Evolutionary conservation across 2,329 filamentous ascomycete genomes (phyloP), one percentile per base, ranked within the genome.

Genomic region (Epichloe festucae): DNA sequence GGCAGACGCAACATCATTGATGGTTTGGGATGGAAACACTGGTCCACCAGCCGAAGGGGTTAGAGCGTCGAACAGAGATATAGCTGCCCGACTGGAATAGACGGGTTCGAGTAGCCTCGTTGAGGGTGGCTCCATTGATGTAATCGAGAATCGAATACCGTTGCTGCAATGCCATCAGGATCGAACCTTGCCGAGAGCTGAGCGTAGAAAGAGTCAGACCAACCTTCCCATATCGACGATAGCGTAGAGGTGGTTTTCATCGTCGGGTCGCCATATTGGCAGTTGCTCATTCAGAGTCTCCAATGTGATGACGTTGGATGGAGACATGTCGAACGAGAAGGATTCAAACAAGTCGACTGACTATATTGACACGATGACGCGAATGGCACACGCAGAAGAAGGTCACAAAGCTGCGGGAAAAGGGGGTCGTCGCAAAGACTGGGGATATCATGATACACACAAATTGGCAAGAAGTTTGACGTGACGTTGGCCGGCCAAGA

Each of bases 61-160:
- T 67, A 83, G 69, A 1, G 88, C 88, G 62, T 95, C 89, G 68
- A 93, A 95, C 11, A 96, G 77, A 2, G 89, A 95, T 53, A 96
- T 93, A 21, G 76, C 78, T 10, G 82, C 84, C 5, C 90, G 83
- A 59, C 89, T 81, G 59, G 85, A 81, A 67, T 88, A 94, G 52
- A 95, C 61, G 27, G 85, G 90, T 17, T 77, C 82, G 42, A 95
- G 75, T 23, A 89, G 79, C 23, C 89, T 84, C 23, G 85, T 76
- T 40, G 73, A 79, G 4, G 81, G 79, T 21, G 85, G 82, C 4
- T 82, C 77, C n/a, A 94, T 75, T 57, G 89, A 82, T 8, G 89
- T 87, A 61, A 95, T 88, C 44, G 88, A 91, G 73, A 95, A 95
- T 51, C 90, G 87, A 60, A 95, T 91, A 60, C 89, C 90, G 72